These are phyloP conservation scores for Stachybotrys chlorohalonatus DNA, from an alignment of 2,329 filamentous ascomycete genomes.

Conservation along the genomic window DNA sequence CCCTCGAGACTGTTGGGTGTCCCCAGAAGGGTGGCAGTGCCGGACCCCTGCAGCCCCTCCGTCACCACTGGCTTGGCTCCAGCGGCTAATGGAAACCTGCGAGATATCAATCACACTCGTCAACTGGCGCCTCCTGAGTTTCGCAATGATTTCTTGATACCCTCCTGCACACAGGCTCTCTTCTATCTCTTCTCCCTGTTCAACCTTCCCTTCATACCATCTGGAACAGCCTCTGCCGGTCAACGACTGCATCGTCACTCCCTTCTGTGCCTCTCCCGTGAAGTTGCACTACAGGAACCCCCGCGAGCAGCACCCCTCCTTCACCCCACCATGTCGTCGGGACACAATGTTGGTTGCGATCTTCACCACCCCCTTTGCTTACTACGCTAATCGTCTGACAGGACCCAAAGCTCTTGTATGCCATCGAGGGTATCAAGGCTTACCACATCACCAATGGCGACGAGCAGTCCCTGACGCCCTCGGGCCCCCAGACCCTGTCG, in stretches of 20 bases:
- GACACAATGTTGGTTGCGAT: slow-evolving; percentile 18
- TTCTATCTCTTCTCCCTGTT: neutral
- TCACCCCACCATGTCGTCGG: slow-evolving; percentile 16
- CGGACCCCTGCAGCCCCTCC: neutral
- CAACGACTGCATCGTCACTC: neutral
- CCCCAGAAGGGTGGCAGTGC: neutral
- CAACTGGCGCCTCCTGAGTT: neutral
- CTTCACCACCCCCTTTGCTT: neutral
- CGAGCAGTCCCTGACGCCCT: slow-evolving; percentile 72
- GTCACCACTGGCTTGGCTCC: neutral
- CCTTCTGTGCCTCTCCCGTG: neutral
- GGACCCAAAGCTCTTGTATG: slow-evolving; percentile 59
- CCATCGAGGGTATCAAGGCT: slow-evolving; percentile 77
- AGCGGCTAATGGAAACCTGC: neutral
- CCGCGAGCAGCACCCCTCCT: neutral
- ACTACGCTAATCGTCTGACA: slow-evolving; percentile 5
- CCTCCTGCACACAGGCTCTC: neutral
- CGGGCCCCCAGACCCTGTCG: slow-evolving; percentile 83
- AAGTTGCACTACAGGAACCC: neutral
- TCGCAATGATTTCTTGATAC: neutral
- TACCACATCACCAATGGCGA: slow-evolving; percentile 86
- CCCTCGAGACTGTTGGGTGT: neutral
- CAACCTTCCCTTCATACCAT: neutral
- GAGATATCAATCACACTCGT: neutral
- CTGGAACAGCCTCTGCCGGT: neutral